These are phyloP conservation scores for Schizophyllum commune DNA, from an alignment of 1,284 basidiomycete genomes.

Conservation along the genomic window DNA sequence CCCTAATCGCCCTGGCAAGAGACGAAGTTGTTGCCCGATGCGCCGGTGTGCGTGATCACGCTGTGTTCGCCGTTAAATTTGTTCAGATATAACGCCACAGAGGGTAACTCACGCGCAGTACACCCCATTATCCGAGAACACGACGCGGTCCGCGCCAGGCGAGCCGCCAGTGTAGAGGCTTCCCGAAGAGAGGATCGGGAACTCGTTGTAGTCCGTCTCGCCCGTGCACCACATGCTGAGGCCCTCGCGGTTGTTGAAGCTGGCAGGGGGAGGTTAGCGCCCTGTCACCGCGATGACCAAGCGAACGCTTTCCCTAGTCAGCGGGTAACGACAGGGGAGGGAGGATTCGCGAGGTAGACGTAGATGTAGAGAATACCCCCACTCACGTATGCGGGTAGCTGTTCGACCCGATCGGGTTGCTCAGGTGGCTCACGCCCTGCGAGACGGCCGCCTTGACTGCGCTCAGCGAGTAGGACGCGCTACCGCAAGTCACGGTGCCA, in stretches of 20 bases:
- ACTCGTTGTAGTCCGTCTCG: slow-evolving; percentile 9
- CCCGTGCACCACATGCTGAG: slow-evolving; percentile 15
- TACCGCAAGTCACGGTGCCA: slow-evolving; percentile 16
- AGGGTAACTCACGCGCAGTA: slow-evolving; percentile 19
- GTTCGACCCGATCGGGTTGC: slow-evolving; percentile 13
- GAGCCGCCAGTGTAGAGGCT: slow-evolving; percentile 16
- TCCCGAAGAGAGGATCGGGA: slow-evolving; percentile 14
- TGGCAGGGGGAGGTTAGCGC: slow-evolving; percentile 13
- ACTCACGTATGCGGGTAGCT: not conserved
- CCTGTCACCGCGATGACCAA: no score
- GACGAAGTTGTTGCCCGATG: slow-evolving; percentile 20
- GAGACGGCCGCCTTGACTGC: slow-evolving; percentile 12
- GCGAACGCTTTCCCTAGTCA: no score
- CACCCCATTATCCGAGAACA: slow-evolving; percentile 16
- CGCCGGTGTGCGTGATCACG: slow-evolving; percentile 25
- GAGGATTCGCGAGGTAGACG: no score
- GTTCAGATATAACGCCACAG: no score
- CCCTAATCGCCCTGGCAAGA: slow-evolving; percentile 19
- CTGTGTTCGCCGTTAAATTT: no score
- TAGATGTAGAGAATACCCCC: no score
- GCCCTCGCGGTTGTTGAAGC: slow-evolving; percentile 15
- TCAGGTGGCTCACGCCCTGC: slow-evolving; percentile 11
- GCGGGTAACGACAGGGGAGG: no score
- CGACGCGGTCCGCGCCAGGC: slow-evolving; percentile 20
- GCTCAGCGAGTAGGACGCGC: slow-evolving; percentile 12